Percentiles rank a stretch among this genome's conserved stretches.
These are phyloP conservation scores for Scedosporium apiospermum DNA, from an alignment of 2,329 filamentous ascomycete genomes.

Conservation along the genomic window DNA sequence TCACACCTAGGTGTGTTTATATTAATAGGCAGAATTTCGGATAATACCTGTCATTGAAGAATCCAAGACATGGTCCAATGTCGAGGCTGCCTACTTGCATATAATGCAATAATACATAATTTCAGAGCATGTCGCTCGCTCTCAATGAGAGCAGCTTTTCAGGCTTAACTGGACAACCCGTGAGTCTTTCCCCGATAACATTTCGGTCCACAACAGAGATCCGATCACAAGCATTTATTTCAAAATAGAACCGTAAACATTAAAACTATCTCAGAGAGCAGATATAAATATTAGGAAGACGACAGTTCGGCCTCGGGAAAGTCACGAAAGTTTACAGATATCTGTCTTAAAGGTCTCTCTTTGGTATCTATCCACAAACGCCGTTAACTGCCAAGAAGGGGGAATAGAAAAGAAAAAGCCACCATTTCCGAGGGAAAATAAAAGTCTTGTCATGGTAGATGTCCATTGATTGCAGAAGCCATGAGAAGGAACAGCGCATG, in stretches of 20 bases:
- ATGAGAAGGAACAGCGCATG: background rate
- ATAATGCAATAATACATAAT: background rate
- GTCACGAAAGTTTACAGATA: background rate
- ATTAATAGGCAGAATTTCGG: background rate
- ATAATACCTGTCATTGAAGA: too few relatives aligned
- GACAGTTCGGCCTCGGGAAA: background rate
- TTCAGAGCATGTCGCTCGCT: background rate
- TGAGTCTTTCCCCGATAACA: background rate
- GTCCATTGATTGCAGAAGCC: background rate
- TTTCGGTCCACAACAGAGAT: too few relatives aligned
- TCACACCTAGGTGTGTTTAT: background rate
- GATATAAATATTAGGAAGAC: background rate
- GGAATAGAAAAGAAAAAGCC: background rate
- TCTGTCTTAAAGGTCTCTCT: background rate
- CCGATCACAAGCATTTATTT: background rate
- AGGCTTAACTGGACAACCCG: background rate
- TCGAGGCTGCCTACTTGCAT: background rate
- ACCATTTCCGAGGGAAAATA: background rate
- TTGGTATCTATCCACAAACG: background rate
- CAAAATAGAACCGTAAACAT: background rate
- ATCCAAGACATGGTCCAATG: background rate
- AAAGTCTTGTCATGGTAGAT: background rate
- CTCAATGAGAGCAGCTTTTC: background rate
- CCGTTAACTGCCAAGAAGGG: background rate
- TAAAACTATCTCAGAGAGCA: background rate